Conservation (phyloP, 345 rosid species). For the Microthlaspi erraticum region DNA sequence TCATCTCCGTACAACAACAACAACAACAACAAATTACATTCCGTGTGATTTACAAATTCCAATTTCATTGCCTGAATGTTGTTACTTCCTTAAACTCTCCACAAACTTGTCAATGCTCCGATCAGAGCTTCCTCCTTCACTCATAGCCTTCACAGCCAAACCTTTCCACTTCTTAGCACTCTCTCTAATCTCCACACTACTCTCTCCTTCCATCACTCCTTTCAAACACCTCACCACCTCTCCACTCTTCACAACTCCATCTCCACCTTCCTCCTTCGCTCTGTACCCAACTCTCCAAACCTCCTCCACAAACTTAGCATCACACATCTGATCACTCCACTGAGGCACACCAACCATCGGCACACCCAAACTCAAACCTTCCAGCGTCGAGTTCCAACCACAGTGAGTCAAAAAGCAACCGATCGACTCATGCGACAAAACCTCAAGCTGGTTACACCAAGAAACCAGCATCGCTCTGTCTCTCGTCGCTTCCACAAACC, state of each 20-base stretch:
- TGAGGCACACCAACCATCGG: constrained; percentile 74
- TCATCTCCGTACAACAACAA: constrained; percentile 12
- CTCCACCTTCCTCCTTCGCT: constrained; percentile 55
- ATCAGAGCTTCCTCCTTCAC: constrained; percentile 59
- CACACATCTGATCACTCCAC: constrained; percentile 69
- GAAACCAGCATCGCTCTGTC: constrained; percentile 55
- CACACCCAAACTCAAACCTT: constrained; percentile 69
- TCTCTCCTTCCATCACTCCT: constrained; percentile 66
- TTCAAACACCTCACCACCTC: constrained; percentile 61
- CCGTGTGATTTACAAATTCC: constrained; percentile 29
- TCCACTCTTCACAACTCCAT: constrained; percentile 59
- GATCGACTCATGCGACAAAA: constrained; percentile 54
- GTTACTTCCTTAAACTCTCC: constrained; percentile 42
- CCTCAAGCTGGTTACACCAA: constrained; percentile 77
- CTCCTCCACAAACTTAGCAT: constrained; percentile 68
- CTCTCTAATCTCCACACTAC: constrained; percentile 50
- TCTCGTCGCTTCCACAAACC: constrained; percentile 53
- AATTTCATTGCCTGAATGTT: constrained; percentile 11
- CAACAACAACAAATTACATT: constrained; percentile 11
- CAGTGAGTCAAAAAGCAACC: constrained; percentile 78
- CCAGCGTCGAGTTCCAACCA: constrained; percentile 80
- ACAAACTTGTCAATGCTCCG: constrained; percentile 49
- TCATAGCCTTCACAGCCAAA: constrained; percentile 53
- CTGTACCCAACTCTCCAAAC: constrained; percentile 69
- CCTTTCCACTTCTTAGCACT: constrained; percentile 62